Evolutionary conservation across 1,284 basidiomycete species (phyloP).

Genomic region (Apiotrichum sp.): DNA sequence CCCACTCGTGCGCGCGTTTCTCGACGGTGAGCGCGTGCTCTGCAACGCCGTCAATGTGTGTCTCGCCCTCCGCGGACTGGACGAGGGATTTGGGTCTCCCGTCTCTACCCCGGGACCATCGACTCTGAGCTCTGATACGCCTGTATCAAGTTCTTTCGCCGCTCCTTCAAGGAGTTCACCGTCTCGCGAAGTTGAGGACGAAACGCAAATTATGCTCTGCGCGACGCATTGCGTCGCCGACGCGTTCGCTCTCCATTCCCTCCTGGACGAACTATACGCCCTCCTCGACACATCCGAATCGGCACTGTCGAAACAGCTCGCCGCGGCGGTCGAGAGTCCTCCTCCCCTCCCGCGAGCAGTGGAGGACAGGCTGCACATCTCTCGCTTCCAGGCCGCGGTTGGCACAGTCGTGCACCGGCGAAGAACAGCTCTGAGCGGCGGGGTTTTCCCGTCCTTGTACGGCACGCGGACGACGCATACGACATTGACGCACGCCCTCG

Average conservation of each 20-base stretch:
- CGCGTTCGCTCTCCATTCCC: constrained; percentile 68
- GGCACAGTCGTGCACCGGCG: too few species aligned
- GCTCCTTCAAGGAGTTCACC: too few species aligned
- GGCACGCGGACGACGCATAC: too few species aligned
- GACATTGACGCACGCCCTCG: too few species aligned
- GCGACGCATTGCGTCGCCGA: constrained; percentile 70
- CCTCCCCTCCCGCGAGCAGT: constrained; percentile 13
- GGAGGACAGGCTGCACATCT: constrained; percentile 19
- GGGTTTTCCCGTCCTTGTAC: too few species aligned
- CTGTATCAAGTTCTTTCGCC: too few species aligned
- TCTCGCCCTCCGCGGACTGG: constrained; percentile 52
- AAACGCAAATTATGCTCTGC: constrained; percentile 55
- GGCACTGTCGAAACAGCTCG: constrained; percentile 21
- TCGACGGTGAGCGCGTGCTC: constrained; percentile 49
- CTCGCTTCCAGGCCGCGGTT: neutral
- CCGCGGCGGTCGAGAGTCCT: neutral
- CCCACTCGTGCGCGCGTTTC: constrained; percentile 1
- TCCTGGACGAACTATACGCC: constrained; percentile 64
- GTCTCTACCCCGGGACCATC: too few species aligned
- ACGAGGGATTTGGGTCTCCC: too few species aligned
- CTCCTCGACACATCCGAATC: constrained; percentile 33
- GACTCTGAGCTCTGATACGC: too few species aligned
- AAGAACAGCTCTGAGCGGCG: too few species aligned
- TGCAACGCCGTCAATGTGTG: constrained; percentile 50
- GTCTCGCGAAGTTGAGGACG: too few species aligned